Evolutionary conservation across 495 filamentous ascomycete genomes (phyloP).

Genomic region (Penicillium malachiteum): DNA sequence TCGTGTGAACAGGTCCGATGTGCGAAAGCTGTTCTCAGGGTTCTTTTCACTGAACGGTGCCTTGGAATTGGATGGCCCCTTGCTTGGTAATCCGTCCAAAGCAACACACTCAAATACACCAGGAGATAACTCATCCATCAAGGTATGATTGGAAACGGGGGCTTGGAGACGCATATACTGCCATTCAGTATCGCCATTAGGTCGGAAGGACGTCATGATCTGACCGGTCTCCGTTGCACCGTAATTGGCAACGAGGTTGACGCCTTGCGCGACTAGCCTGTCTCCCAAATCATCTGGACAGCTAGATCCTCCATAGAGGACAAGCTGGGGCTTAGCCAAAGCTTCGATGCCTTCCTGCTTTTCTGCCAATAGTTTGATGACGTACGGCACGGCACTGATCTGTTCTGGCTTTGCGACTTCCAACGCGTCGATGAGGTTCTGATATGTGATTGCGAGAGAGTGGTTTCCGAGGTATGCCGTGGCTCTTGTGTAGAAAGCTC

Average conservation of each 20-base stretch:
- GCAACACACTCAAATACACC: constrained; percentile 60
- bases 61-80: constrained; percentile 58
- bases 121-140: constrained; percentile 56
- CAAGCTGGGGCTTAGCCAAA: constrained; percentile 42
- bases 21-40: constrained; percentile 39
- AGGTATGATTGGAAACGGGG: constrained; percentile 35
- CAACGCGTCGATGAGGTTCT: constrained; percentile 48
- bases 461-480: constrained; percentile 49
- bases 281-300: constrained; percentile 59
- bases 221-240: constrained; percentile 56
- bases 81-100: constrained; percentile 59
- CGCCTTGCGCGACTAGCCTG: constrained; percentile 51
- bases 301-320: constrained; percentile 53
- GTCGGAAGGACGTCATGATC: constrained; percentile 53
- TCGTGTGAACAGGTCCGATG: constrained; percentile 49
- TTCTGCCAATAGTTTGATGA: constrained; percentile 53
- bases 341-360: constrained; percentile 24
- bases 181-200: constrained; percentile 58
- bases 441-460: constrained; percentile 52
- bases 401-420: constrained; percentile 45
- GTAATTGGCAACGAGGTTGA: constrained; percentile 55
- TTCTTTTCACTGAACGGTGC: constrained; percentile 56
- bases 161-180: constrained; percentile 56
- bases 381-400: constrained; percentile 57
- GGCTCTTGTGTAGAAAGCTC: constrained; percentile 48